These are phyloP conservation scores for Boletus reticulatus DNA, from an alignment of 768 basidiomycete genomes.

Conservation along the genomic window DNA sequence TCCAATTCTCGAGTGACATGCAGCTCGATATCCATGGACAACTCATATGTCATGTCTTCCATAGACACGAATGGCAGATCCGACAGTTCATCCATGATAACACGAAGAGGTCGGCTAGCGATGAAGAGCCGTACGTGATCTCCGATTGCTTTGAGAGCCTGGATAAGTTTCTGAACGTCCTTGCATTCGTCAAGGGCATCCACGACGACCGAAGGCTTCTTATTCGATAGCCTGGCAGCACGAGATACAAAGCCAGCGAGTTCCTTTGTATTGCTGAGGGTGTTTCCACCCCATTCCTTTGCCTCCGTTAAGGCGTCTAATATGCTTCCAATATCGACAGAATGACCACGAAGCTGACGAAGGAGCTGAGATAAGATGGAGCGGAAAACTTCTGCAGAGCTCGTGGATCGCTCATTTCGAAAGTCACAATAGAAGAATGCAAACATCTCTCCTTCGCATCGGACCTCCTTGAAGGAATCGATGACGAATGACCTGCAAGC, in stretches of 20 bases:
- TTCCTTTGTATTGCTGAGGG: not conserved
- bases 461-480: not conserved
- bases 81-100: not conserved
- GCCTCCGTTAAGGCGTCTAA: not conserved
- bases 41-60: not conserved
- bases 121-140: not conserved
- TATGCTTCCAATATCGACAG: not conserved
- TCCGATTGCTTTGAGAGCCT: not conserved
- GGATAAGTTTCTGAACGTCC: not conserved
- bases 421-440: constrained; percentile 2
- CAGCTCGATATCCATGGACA: not conserved
- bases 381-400: not conserved
- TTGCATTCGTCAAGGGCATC: constrained; percentile 9
- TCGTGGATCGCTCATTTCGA: not conserved
- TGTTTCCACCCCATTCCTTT: not conserved
- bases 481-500: not conserved
- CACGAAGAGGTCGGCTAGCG: not conserved
- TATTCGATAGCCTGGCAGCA: not conserved
- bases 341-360: not conserved
- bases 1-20: constrained; percentile 1
- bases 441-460: not conserved
- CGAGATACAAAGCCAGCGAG: not conserved
- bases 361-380: constrained; percentile 1
- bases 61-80: constrained; percentile 1
- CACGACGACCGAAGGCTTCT: not conserved